These are phyloP conservation scores for Sanghuangporus weigelae DNA, from an alignment of 1,284 basidiomycete species.

Conservation along the genomic window DNA sequence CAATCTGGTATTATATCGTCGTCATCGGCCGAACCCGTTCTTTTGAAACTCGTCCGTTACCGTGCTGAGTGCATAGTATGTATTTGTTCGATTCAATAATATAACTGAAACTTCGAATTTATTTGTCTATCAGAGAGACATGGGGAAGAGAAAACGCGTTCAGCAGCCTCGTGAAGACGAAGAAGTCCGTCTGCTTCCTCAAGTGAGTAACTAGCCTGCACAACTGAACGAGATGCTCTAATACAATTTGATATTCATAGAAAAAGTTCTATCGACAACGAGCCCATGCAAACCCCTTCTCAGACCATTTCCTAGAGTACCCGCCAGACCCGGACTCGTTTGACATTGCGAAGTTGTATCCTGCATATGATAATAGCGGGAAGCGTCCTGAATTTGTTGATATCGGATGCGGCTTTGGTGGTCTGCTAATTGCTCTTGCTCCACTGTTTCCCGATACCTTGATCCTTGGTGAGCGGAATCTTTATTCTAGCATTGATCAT, in stretches of 20 bases:
- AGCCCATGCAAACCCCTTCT: constrained; percentile 98
- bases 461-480: constrained; percentile 76
- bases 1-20: not conserved
- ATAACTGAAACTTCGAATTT: not conserved
- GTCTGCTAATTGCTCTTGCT: constrained; percentile 86
- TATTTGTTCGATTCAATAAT: not conserved
- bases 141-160: constrained; percentile 7
- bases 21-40: constrained; percentile 1
- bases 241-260: constrained; percentile 33
- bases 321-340: constrained; percentile 76
- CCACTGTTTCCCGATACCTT: constrained; percentile 89
- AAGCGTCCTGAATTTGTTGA: constrained; percentile 91
- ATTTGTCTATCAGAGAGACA: not conserved
- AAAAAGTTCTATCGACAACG: constrained; percentile 97
- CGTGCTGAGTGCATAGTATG: not conserved
- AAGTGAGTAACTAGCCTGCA: not conserved
- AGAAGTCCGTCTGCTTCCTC: constrained; percentile 12
- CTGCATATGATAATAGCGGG: constrained; percentile 52
- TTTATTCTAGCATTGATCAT: not conserved
- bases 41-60: not conserved
- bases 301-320: constrained; percentile 91
- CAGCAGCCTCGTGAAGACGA: not conserved
- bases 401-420: constrained; percentile 97
- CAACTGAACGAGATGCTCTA: not conserved
- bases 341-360: constrained; percentile 87